Percentiles rank a stretch among this genome's conserved stretches.
Conservation (phyloP, 306 rosid genomes). For the Phaseolus lunatus region DNA sequence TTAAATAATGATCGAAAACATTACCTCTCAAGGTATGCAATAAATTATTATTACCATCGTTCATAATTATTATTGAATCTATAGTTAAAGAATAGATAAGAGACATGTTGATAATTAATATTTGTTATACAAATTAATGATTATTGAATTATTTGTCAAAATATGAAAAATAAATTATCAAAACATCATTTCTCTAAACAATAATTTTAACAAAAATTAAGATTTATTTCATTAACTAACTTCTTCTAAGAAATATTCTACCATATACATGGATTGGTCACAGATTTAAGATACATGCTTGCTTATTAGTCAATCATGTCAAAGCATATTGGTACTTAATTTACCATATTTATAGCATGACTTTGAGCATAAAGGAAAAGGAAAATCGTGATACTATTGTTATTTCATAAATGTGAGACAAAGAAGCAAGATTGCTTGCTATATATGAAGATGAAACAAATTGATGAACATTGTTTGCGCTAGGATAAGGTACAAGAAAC, state of each 20-base stretch:
- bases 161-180: no score
- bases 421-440: slow-evolving; percentile 52
- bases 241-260: not conserved
- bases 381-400: slow-evolving; percentile 39
- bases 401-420: slow-evolving; percentile 40
- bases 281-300: not conserved
- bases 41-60: no score
- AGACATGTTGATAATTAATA: no score
- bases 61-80: no score
- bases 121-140: no score
- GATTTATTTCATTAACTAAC: not conserved
- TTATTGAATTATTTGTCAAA: no score
- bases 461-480: slow-evolving; percentile 52
- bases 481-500: slow-evolving; percentile 49
- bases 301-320: not conserved
- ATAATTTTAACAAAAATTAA: not conserved
- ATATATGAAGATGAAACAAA: slow-evolving; percentile 56
- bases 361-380: not conserved
- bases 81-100: no score
- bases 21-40: no score
- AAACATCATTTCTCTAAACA: no score
- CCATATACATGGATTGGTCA: not conserved
- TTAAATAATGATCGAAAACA: no score
- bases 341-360: not conserved
- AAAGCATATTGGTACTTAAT: not conserved